Evolutionary conservation across 1,284 basidiomycete species (phyloP), one percentile per base, ranked within the genome.

Genomic region (Cutaneotrichosporon sp.): DNA sequence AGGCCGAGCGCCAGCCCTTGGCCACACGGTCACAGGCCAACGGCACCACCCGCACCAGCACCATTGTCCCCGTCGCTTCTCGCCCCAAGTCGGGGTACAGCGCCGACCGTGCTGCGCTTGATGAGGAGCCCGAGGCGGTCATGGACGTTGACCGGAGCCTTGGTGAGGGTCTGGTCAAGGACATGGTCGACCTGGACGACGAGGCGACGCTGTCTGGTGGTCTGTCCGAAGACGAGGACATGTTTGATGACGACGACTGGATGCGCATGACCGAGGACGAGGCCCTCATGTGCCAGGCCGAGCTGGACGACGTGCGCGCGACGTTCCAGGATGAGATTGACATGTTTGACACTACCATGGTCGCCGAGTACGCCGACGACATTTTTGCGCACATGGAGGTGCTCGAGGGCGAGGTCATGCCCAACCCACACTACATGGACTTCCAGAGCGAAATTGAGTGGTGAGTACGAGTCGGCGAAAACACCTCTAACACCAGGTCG

Each of bases 311-410:
- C 44, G 65, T 79, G 43, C 65, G 67, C 55, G 60, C 56, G 58
- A 70, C 58, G 53, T 78, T 75, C 65, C 80, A 84, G 41, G 88
- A 91, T 58, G 84, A 88, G 51, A 79, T 87, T 21, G 92, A 97
- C 68, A 80, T 86, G 68, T 84, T 84, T 63, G 96, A 99, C 76
- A 87, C 87, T 22, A 91, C 90, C 10, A 97, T 99, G 94, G 92
- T 96, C 20, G 91, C 92, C 43, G 96, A 99, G 75, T 99, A 99
- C 70, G 83, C 92, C 22, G 89, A 93, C 26, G 94, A 98, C 56
- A 98, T 99, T 70, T 98, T 98, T 68, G 81, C 83, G 57, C 97
- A 98, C 77, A 98, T 99, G 96, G 80, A 80, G 58, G 82, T 88
- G 52, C 82, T 96, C 47, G 91, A 97, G 82, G 83, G 86, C 59